Evolutionary conservation across 768 basidiomycete genomes (phyloP).

Genomic region (Mycena leptocephala): DNA sequence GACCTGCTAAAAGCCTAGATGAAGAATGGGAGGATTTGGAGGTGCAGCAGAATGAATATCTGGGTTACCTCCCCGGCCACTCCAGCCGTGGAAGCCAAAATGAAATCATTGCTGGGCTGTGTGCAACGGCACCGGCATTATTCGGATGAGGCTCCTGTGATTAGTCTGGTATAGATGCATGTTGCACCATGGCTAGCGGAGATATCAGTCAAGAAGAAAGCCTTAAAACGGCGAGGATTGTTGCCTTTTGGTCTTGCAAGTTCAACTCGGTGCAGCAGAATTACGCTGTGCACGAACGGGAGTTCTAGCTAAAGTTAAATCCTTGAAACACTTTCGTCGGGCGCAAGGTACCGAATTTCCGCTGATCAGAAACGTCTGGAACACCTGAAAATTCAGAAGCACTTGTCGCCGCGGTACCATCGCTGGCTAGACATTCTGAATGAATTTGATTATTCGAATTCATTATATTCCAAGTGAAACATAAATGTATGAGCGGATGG

Average conservation of each 20-base stretch:
- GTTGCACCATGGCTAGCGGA: no score
- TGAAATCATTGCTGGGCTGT: neutral
- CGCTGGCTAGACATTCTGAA: constrained; percentile 53
- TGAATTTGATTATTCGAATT: constrained; percentile 45
- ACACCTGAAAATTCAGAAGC: constrained; percentile 47
- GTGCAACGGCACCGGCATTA: neutral
- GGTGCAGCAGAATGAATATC: neutral
- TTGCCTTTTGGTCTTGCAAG: neutral
- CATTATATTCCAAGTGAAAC: constrained; percentile 47
- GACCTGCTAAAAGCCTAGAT: neutral
- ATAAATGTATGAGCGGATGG: constrained; percentile 51
- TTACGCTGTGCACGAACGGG: constrained; percentile 50
- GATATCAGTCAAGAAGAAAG: no score
- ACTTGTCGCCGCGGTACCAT: constrained; percentile 52
- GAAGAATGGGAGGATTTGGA: constrained; percentile 13
- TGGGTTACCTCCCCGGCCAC: neutral
- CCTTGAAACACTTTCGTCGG: constrained; percentile 49
- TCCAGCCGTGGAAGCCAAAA: neutral
- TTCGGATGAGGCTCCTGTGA: neutral
- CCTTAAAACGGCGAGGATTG: neutral
- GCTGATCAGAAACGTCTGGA: constrained; percentile 50
- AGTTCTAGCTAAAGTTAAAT: constrained; percentile 55
- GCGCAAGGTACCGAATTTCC: constrained; percentile 43
- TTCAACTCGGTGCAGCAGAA: neutral
- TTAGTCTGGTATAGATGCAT: no score